Base-by-base conservation (phyloP, 495 filamentous ascomycete genomes). In the Penicillium cosmopolitanum region DNA sequence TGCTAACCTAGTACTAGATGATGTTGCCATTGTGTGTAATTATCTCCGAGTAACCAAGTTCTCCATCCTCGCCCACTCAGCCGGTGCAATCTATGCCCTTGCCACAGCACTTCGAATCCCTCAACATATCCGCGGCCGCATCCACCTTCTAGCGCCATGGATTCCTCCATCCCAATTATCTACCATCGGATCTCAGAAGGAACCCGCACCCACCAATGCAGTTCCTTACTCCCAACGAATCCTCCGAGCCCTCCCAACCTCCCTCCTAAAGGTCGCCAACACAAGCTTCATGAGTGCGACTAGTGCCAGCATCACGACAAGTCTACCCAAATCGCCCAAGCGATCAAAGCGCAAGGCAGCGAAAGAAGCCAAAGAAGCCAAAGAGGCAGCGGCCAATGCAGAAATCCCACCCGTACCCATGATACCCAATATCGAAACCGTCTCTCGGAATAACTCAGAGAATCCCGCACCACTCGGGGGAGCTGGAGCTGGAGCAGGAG, bases 151-250 rank as follows among this genome's bases (percentile, higher is more conserved):
- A 12, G 94, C 95, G 2, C 95, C 95, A 0, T 99, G 95, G 96
- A 98, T 99, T 42, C 95, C 95, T 2, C 95, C 95, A 1, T 96
- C 92, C n/a, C 95, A 99, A 66, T 89, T 98, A 80, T 93, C 87
- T 36, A 88, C 85, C 34, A 87, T 96, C 50, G 83, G 92, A 31
- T 82, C 88, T n/a, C 84, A 89, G 16, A 85, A 90, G 60, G 86
- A 88, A 11, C 77, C 89, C 10, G 85, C 89, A 0, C 92, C 92
- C 0, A 87, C 84, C 1, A 93, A 89, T 63, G 89, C 92, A 9
- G 87, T 99, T 46, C 96, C 95, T 10, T 94, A 94, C 43, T 89
- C 91, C 5, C 96, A 98, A 66, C 85, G 90, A 46, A 93, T 99
- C 62, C 85, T 99, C 9, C 86, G 96, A 19, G 91, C 91, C 1